Evolutionary conservation across 2,329 filamentous ascomycete genomes (phyloP).

Genomic region (Beauveria australis): DNA sequence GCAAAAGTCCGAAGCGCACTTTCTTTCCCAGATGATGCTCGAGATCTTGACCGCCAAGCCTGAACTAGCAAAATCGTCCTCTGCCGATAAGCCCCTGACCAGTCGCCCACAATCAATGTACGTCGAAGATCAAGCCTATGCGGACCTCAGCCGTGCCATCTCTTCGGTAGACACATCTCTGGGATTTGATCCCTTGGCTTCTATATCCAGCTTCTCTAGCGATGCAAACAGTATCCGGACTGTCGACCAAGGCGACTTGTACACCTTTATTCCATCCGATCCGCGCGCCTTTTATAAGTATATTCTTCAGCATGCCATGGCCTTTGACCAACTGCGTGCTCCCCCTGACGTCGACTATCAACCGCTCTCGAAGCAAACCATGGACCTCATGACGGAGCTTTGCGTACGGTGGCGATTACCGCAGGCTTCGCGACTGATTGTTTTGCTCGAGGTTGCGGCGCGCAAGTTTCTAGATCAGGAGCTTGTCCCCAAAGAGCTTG

Average conservation of each 20-base stretch:
- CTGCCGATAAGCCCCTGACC: slow-evolving; percentile 48
- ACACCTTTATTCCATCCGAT: slow-evolving; percentile 84
- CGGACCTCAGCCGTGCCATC: slow-evolving; percentile 44
- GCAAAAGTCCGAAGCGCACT: slow-evolving; percentile 82
- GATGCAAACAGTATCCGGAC: slow-evolving; percentile 44
- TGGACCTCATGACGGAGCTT: slow-evolving; percentile 77
- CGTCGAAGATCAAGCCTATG: slow-evolving; percentile 41
- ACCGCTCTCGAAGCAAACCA: slow-evolving; percentile 67
- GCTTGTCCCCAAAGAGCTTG: slow-evolving; percentile 71
- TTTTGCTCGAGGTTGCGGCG: slow-evolving; percentile 76
- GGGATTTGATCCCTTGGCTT: slow-evolving; percentile 58
- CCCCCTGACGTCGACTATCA: slow-evolving; percentile 40
- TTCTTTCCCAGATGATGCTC: slow-evolving; percentile 88
- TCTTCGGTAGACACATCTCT: slow-evolving; percentile 35
- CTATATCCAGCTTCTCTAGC: slow-evolving; percentile 58
- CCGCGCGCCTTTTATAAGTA: slow-evolving; percentile 75
- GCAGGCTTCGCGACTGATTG: slow-evolving; percentile 67
- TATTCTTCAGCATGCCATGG: slow-evolving; percentile 69
- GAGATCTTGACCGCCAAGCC: slow-evolving; percentile 82
- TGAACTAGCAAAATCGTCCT: slow-evolving; percentile 69
- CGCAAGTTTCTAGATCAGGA: slow-evolving; percentile 82
- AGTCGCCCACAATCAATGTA: slow-evolving; percentile 40
- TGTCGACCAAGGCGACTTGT: slow-evolving; percentile 56
- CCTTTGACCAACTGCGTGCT: slow-evolving; percentile 51
- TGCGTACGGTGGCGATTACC: slow-evolving; percentile 85